Conservation (phyloP, 139 green algal species). For the Chlamydomonas urium region DNA sequence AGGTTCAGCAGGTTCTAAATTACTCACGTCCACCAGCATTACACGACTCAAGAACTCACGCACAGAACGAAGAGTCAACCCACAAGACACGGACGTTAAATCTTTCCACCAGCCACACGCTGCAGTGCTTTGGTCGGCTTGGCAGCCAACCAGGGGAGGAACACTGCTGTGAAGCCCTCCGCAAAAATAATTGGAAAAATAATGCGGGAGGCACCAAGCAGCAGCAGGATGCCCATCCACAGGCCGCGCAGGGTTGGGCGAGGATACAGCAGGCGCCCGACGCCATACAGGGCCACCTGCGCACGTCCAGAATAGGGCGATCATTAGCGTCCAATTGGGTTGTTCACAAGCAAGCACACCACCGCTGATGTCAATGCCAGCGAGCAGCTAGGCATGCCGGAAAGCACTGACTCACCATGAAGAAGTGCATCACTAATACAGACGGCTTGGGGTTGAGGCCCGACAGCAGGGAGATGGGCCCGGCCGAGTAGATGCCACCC, state of each 20-base stretch:
- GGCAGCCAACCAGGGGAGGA: conserved; percentile 63
- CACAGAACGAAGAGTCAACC: no score
- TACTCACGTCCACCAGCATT: no score
- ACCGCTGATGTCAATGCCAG: conserved; percentile 3
- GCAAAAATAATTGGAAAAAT: conserved; percentile 85
- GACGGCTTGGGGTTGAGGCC: conserved; percentile 84
- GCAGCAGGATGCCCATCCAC: conserved; percentile 37
- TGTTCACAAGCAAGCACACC: not conserved
- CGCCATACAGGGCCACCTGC: conserved; percentile 77
- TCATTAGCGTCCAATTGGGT: not conserved
- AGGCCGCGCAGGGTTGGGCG: conserved; percentile 64
- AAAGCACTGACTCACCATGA: conserved; percentile 69
- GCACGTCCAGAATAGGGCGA: not conserved
- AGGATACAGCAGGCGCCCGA: conserved; percentile 80
- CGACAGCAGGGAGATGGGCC: conserved; percentile 86
- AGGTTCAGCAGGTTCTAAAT: no score
- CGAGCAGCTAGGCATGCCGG: conserved; percentile 8
- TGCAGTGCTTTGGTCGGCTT: conserved; percentile 32
- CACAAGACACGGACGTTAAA: no score
- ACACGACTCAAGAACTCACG: no score
- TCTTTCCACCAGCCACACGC: no score
- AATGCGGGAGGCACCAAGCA: conserved; percentile 68
- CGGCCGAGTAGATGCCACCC: conserved; percentile 74
- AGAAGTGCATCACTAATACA: conserved; percentile 94
- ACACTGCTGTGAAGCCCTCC: conserved; percentile 67